Conservation (phyloP, 768 basidiomycete species). For the Gymnopilus dilepis region DNA sequence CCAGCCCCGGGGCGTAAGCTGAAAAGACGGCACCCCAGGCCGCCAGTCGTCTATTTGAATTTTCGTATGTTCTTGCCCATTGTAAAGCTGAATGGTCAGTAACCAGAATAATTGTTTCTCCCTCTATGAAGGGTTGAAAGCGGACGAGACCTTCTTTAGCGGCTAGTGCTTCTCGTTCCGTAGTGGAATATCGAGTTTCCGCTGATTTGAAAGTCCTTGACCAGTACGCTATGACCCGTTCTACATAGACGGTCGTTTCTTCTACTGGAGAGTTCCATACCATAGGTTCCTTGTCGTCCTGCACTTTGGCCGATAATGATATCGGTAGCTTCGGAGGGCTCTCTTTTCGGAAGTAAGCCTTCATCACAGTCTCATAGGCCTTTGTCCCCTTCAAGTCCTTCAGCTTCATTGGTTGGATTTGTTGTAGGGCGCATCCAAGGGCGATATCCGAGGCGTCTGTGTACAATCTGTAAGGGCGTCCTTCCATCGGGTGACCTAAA, state of each 20-base stretch:
- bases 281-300: background rate
- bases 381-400: slow-evolving; percentile 7
- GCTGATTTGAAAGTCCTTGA: background rate
- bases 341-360: background rate
- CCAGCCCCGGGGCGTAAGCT: background rate
- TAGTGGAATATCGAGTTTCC: slow-evolving; percentile 5
- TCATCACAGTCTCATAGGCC: background rate
- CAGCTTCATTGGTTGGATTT: slow-evolving; percentile 11
- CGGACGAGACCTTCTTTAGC: background rate
- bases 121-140: too few species aligned
- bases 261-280: background rate
- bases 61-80: slow-evolving; percentile 1
- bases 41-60: background rate
- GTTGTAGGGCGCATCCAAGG: slow-evolving; percentile 8
- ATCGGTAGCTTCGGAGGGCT: background rate
- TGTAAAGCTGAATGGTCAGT: too few species aligned
- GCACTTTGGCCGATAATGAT: background rate
- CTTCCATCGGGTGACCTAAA: too few species aligned
- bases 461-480: too few species aligned
- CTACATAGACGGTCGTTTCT: background rate
- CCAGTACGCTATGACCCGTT: slow-evolving; percentile 10
- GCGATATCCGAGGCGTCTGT: too few species aligned
- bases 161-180: slow-evolving; percentile 9
- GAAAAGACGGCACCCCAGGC: slow-evolving; percentile 6
- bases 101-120: too few species aligned